Evolutionary conservation across 257 asterid species (phyloP), one percentile per base, ranked within the genome.

Genomic region (Nicotiana tabacum): DNA sequence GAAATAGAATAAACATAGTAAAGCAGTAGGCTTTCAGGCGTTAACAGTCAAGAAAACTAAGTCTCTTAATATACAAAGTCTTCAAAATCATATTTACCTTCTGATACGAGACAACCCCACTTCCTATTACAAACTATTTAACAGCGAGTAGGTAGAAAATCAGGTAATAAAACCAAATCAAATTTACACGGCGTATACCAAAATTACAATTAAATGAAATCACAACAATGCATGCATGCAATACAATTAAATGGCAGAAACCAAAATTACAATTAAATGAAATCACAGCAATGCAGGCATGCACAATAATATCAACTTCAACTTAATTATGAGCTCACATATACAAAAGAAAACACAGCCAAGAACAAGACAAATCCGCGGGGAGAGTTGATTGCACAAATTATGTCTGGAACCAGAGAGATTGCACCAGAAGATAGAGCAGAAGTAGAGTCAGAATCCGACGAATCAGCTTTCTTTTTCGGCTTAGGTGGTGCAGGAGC

Each of bases 401-500:
- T 8, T 39, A 39, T 43, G 0, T 1, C 51, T 48, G 21, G 13
- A 8, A 67, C 24, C 24, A 66, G 64, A 58, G 64, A 32, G 39
- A n/a, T 55, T 56, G 87, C 89, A 60, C 64, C 66, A 27, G 92
- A 90, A 81, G 90, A 81, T 46, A 80, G 82, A 30, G 85, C 58
- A 37, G 81, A 35, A 30, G 9, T 69, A 39, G 66, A 78, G 11
- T 85, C 77, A 17, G 84, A 56, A 81, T 76, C 70, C 2, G 81
- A 2, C 74, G 78, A 39, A 74, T 82, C 69, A 76, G 16, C 80
- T 58, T 81, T 9, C 46, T 89, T 90, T 80, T 81, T 83, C n/a
- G 72, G 57, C 29, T 83, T 85, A 6, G 86, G 11, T 27, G 92
- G 93, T 5, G 92, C 89, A n/a, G 94, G 96, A 12, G 93, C 88